A percentile compares a stretch with the other conserved stretches of the same genome.
These are phyloP conservation scores for Exophiala sp. DNA, from an alignment of 2,329 filamentous ascomycete genomes.

Conservation along the genomic window DNA sequence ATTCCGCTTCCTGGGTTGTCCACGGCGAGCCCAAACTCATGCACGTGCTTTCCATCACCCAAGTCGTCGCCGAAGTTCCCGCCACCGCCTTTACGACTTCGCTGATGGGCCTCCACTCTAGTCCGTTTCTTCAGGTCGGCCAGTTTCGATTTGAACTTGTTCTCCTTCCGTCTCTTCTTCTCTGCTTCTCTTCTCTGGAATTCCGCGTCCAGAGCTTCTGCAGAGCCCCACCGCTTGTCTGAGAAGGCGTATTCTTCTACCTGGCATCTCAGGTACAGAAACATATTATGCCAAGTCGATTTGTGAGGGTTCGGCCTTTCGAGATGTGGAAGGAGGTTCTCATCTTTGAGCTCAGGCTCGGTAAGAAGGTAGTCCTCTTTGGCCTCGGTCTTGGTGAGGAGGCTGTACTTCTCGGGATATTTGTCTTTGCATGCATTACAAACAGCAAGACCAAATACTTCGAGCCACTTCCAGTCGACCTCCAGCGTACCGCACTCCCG, in stretches of 20 bases:
- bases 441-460: constrained; percentile 68
- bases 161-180: constrained; percentile 79
- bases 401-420: constrained; percentile 82
- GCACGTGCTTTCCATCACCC: constrained; percentile 66
- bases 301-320: constrained; percentile 92
- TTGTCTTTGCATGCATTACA: constrained; percentile 86
- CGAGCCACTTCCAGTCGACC: constrained; percentile 93
- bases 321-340: constrained; percentile 77
- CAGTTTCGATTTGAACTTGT: constrained; percentile 85
- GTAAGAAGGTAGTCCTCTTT: constrained; percentile 93
- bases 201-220: constrained; percentile 79
- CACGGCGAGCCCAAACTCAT: constrained; percentile 68
- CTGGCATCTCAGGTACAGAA: constrained; percentile 88
- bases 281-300: constrained; percentile 96
- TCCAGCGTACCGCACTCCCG: constrained; percentile 76
- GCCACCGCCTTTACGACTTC: constrained; percentile 53
- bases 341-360: constrained; percentile 86
- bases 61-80: constrained; percentile 71
- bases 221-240: constrained; percentile 78
- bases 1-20: constrained; percentile 52
- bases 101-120: constrained; percentile 77
- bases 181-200: constrained; percentile 72
- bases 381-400: constrained; percentile 94
- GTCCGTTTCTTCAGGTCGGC: constrained; percentile 90
- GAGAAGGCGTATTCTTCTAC: constrained; percentile 89